phyloP scores from a whole-genome alignment of 2,329 filamentous ascomycete genomes.

The Thelonectria rubi region DNA sequence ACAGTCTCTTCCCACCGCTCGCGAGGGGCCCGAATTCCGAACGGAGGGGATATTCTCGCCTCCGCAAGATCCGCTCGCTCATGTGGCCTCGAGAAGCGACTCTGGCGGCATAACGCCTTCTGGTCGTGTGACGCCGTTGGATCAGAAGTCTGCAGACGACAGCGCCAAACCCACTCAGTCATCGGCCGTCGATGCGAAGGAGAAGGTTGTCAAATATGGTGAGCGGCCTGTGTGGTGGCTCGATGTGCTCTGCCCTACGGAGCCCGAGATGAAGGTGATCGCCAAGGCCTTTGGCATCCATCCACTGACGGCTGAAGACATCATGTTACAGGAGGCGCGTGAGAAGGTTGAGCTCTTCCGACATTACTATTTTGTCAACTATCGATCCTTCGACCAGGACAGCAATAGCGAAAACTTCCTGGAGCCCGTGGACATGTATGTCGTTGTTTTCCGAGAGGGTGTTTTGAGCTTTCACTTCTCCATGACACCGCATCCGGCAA shows the following conservation, averaged over 20 bases:
- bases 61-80: conserved; percentile 42
- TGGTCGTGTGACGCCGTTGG: conserved; percentile 58
- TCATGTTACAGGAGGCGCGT: conserved; percentile 95
- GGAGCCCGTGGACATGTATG: conserved; percentile 96
- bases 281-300: conserved; percentile 95
- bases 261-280: conserved; percentile 94
- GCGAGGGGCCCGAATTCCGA: conserved; percentile 30
- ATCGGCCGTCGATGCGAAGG: conserved; percentile 33
- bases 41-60: conserved; percentile 43
- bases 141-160: conserved; percentile 50
- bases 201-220: conserved; percentile 69
- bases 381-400: conserved; percentile 97
- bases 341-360: conserved; percentile 98
- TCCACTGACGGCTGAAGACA: conserved; percentile 93
- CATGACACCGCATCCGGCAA: conserved; percentile 94
- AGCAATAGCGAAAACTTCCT: conserved; percentile 87
- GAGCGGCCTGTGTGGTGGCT: conserved; percentile 97
- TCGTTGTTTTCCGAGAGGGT: conserved; percentile 95
- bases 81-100: conserved; percentile 43
- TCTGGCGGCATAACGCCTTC: conserved; percentile 63
- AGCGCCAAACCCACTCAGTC: conserved; percentile 33
- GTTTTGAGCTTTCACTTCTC: conserved; percentile 97
- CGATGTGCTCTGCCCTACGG: conserved; percentile 88
- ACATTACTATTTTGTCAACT: conserved; percentile 99
- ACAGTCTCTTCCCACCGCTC: conserved; percentile 51